Evolutionary conservation across 2,329 filamentous ascomycete species (phyloP).

Genomic region (Phaeosphaeriaceae sp.): DNA sequence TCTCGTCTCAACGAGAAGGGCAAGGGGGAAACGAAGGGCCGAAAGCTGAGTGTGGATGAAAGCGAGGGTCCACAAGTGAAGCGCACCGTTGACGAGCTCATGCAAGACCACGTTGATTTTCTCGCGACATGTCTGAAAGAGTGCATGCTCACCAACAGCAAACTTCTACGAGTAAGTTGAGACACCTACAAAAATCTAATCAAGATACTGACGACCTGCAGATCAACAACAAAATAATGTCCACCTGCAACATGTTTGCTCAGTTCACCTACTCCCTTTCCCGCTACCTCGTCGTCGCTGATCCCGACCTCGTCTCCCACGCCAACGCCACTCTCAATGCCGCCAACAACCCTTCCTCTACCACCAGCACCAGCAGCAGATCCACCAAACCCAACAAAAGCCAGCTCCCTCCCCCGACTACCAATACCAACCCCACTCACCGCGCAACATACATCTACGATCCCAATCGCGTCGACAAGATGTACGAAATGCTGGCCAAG

Average conservation of each 20-base stretch:
- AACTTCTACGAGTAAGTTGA: conserved; percentile 78
- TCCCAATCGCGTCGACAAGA: conserved; percentile 70
- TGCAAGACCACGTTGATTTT: conserved; percentile 99
- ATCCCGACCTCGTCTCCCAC: conserved; percentile 74
- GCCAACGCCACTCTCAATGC: conserved; percentile 62
- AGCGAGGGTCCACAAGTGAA: conserved; percentile 57
- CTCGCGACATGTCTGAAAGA: conserved; percentile 97
- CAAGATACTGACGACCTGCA: conserved; percentile 47
- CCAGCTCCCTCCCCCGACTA: conserved; percentile 15
- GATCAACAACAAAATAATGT: conserved; percentile 98
- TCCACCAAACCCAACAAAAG: not conserved
- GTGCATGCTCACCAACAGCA: conserved; percentile 98
- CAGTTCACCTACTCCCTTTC: conserved; percentile 87
- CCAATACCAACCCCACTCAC: conserved; percentile 3
- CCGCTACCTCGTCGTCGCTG: conserved; percentile 81
- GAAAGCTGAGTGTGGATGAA: conserved; percentile 41
- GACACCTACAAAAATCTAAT: not conserved
- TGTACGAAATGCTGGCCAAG: conserved; percentile 86
- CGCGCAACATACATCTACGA: conserved; percentile 57
- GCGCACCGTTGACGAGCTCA: conserved; percentile 92
- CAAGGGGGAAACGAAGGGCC: conserved; percentile 56
- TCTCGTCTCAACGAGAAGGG: conserved; percentile 71
- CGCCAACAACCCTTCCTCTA: conserved; percentile 6
- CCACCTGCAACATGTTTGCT: conserved; percentile 93
- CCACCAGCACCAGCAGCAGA: too few species aligned